Base-by-base conservation (phyloP, 106 monocot genomes). In the Platanthera guangdongensis region DNA sequence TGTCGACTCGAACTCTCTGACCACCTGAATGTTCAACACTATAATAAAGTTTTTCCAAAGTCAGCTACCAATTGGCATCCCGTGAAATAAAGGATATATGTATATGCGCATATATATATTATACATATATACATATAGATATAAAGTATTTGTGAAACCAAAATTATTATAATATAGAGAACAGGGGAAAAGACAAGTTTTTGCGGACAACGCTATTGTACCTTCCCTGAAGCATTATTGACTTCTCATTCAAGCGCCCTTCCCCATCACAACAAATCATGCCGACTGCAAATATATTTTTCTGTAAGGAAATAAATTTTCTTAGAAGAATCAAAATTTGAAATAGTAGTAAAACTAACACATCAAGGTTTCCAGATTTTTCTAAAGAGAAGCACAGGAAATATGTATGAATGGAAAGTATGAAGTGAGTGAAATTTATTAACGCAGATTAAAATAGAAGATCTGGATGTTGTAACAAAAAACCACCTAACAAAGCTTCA, bases 201-300 rank as follows among this genome's bases (percentile, higher is more conserved):
- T 64, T 30, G 4, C 18, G 1, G 39, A 12, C 13, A 53, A 78
- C 45, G 53, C 47, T 45, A 5, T 6, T n/a, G 70, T 70, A 92
- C 94, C 94, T 94, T 75, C 92, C 89, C 73, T 94, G 94, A 72
- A 99, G 75, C 75, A 94, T 74, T 73, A 87, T 76, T 71, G 99
- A 94, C 48, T 94, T 99, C 51, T 90, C 92, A 84, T 99, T 94
- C 65, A 99, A 74, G 80, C 67, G 94, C 28, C 94, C 99, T 84
- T 99, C 92, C 59, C 86, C 91, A 76, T 99, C 92, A 82, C 87
- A 92, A 74, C 82, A 86, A 74, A 99, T 71, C 89, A 94, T 92
- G 67, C 99, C 99, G 73, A 99, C 94, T 3, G 99, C 52, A 82
- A 99, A 99, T 78, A 90, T 80, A 65, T 78, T 85, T 83, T 90